These are phyloP conservation scores for Eimeria falciformis DNA, from an alignment of 169 alveolate species.

Conservation along the genomic window DNA sequence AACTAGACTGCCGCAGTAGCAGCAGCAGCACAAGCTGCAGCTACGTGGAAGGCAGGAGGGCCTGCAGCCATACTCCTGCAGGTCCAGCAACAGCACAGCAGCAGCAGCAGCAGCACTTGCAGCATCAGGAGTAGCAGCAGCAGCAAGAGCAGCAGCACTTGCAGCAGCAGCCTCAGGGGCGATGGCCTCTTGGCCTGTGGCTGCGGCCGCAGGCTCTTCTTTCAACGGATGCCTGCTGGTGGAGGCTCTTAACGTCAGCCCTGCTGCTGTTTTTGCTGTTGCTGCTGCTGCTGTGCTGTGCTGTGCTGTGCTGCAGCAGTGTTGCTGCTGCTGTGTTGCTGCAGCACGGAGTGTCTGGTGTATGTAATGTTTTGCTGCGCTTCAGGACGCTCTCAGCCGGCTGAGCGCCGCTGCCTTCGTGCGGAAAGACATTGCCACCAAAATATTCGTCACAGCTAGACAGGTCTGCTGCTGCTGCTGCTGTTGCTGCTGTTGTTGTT, in stretches of 20 bases:
- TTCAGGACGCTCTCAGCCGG: constrained; percentile 44
- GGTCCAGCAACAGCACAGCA: not conserved
- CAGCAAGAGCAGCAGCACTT: constrained; percentile 40
- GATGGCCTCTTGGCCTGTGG: not conserved
- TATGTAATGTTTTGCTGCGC: too few species aligned
- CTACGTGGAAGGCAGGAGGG: not conserved
- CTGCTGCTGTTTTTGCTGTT: constrained; percentile 5
- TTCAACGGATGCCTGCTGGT: constrained; percentile 45
- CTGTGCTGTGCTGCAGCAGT: constrained; percentile 5
- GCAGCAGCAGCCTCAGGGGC: constrained; percentile 17
- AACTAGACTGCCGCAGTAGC: too few species aligned
- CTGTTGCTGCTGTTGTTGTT: not conserved
- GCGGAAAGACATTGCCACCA: constrained; percentile 5
- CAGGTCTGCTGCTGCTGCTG: not conserved
- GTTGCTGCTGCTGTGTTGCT: too few species aligned
- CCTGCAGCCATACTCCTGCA: not conserved
- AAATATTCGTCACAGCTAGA: not conserved
- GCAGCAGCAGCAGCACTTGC: constrained; percentile 5
- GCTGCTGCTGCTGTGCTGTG: constrained; percentile 24
- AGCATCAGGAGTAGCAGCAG: constrained; percentile 38
- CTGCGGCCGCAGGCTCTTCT: not conserved
- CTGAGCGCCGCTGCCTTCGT: constrained; percentile 39
- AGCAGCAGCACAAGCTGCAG: too few species aligned
- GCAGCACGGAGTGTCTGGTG: too few species aligned
- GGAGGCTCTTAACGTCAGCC: constrained; percentile 1